Percentiles rank a stretch among this genome's conserved stretches.
Evolutionary conservation across 768 basidiomycete genomes (phyloP).

Genomic region (Ramaria sp.): DNA sequence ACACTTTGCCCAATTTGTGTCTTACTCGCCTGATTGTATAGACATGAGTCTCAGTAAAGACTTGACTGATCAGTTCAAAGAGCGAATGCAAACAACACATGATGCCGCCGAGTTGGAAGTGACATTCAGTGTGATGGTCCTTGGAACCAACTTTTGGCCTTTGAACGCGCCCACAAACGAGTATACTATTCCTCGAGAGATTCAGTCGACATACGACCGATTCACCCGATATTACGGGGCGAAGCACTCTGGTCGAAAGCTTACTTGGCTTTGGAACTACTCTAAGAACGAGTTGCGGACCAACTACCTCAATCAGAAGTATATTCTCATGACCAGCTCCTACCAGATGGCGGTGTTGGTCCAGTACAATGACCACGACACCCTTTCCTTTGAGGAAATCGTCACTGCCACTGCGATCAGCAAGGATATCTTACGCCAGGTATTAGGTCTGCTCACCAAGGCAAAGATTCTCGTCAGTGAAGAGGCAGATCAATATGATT

Average conservation of each 20-base stretch:
- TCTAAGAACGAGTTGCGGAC: slow-evolving; percentile 94
- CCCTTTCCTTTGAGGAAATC: slow-evolving; percentile 72
- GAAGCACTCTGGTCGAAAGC: slow-evolving; percentile 88
- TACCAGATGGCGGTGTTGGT: slow-evolving; percentile 93
- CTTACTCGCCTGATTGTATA: slow-evolving; percentile 19
- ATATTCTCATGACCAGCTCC: slow-evolving; percentile 89
- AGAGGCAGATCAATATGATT: slow-evolving; percentile 80
- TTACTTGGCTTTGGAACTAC: slow-evolving; percentile 98
- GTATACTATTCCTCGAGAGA: slow-evolving; percentile 81
- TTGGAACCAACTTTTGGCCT: slow-evolving; percentile 96
- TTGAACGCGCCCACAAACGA: slow-evolving; percentile 74
- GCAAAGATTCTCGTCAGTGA: slow-evolving; percentile 85
- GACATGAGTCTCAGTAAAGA: slow-evolving; percentile 96
- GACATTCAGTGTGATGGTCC: slow-evolving; percentile 86
- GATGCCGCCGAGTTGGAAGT: slow-evolving; percentile 64
- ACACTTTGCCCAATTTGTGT: not conserved
- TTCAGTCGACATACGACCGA: slow-evolving; percentile 77
- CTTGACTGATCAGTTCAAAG: slow-evolving; percentile 89
- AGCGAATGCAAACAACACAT: slow-evolving; percentile 80
- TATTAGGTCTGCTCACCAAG: slow-evolving; percentile 59
- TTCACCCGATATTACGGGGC: slow-evolving; percentile 90
- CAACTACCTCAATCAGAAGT: slow-evolving; percentile 88
- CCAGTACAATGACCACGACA: slow-evolving; percentile 89
- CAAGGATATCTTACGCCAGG: slow-evolving; percentile 63
- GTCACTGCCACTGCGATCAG: slow-evolving; percentile 66